Base-by-base conservation (phyloP, 75 land plant genomes). In the Pseudotsuga menziesii region DNA sequence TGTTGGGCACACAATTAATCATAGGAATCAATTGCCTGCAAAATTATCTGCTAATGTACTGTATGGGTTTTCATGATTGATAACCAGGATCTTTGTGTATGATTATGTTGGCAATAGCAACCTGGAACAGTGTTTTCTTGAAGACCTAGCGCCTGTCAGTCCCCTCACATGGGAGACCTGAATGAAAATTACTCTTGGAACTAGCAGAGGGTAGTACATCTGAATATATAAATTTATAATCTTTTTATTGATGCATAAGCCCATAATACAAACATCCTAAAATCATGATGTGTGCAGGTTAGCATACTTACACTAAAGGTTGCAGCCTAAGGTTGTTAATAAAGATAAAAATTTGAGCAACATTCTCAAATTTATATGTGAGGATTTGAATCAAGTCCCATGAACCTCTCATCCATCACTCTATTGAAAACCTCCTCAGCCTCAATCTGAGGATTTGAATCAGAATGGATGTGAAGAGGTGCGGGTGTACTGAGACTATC, bases 91-190 rank as follows among this genome's bases (percentile, higher is more conserved):
- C 88, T 91, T 96, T 78, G 98, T 96, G 11, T 96, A 96, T 79
- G 98, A 93, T 82, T 96, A 87, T 80, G 86, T 96, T 26, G 86
- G 93, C 82, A 96, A 96, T 89, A 94, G 97, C 16, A 96, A 93
- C 81, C 77, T 96, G 61, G 97, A 96, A 62, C 96, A 94, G 74
- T 96, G 98, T 97, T 88, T 96, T 56, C 98, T 93, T 85, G 98
- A 97, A 61, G 89, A 90, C 73, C 81, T 93, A 12, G 92, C 1
- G 15, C 82, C 87, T 61, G 55, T 56, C 57, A 85, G 89, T 29
- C 1, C 32, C 32, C 32, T 29, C 1, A 29, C 32, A 29, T 29
- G 32, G 32, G 32, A 29, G 32, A 91, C 85, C 57, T 86, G 96
- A 13, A 90, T 96, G 90, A 90, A 87, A 74, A 91, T 94, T 71